Evolutionary conservation across 345 rosid genomes (phyloP).

Genomic region (Nasturtium officinale): DNA sequence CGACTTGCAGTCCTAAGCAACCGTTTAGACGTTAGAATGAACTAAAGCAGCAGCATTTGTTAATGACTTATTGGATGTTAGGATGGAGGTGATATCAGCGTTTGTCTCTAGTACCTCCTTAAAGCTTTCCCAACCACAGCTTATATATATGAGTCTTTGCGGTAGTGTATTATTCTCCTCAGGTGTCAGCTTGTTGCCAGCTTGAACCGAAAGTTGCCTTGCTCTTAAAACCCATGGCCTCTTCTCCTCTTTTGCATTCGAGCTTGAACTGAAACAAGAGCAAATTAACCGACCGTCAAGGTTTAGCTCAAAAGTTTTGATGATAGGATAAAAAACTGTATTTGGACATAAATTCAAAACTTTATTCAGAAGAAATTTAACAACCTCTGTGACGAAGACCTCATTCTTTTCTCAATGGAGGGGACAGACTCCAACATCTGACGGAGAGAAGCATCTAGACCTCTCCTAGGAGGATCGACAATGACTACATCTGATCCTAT

Average conservation of each 20-base stretch:
- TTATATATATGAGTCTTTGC: conserved; percentile 84
- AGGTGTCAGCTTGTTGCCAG: conserved; percentile 52
- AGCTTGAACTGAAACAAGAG: conserved; percentile 46
- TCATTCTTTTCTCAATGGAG: conserved; percentile 51
- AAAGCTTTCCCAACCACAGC: conserved; percentile 98
- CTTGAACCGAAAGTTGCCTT: conserved; percentile 69
- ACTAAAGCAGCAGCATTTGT: conserved; percentile 7
- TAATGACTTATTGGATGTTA: background rate
- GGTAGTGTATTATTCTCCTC: conserved; percentile 61
- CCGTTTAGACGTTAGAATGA: conserved; percentile 12
- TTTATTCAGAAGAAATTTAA: conserved; percentile 17
- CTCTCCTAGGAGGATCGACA: conserved; percentile 97
- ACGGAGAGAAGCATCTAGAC: conserved; percentile 74
- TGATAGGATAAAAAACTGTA: background rate
- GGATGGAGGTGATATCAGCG: conserved; percentile 4
- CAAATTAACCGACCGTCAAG: conserved; percentile 17
- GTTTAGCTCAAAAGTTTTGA: conserved; percentile 6
- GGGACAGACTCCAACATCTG: conserved; percentile 61
- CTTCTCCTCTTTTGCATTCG: conserved; percentile 73
- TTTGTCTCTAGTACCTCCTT: conserved; percentile 62
- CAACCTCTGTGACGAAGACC: conserved; percentile 57
- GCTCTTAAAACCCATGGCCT: conserved; percentile 96
- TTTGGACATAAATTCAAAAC: background rate
- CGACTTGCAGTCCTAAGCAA: conserved; percentile 73
- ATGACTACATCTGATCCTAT: conserved; percentile 84